Evolutionary conservation across 2,329 filamentous ascomycete genomes (phyloP).

Genomic region (Cryphonectria japonica): DNA sequence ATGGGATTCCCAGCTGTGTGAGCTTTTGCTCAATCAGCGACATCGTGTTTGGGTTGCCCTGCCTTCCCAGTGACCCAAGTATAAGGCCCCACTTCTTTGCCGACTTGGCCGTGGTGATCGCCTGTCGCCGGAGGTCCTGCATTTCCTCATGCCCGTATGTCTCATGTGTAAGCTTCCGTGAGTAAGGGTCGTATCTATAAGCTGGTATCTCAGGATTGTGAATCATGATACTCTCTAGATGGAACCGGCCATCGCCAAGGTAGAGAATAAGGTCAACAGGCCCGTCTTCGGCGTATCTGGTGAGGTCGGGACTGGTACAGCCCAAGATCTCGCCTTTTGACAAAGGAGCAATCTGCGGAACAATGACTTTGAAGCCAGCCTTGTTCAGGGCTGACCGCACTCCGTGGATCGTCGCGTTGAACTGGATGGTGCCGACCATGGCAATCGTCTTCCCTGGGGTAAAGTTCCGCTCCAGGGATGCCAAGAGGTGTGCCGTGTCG

Average conservation of each 20-base stretch:
- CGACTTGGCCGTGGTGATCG: slow-evolving; percentile 73
- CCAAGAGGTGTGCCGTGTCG: slow-evolving; percentile 83
- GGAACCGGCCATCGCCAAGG: slow-evolving; percentile 89
- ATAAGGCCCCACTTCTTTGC: slow-evolving; percentile 95
- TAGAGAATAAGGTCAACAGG: slow-evolving; percentile 80
- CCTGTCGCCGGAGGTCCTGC: slow-evolving; percentile 75
- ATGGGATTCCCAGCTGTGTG: slow-evolving; percentile 72
- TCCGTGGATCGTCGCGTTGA: slow-evolving; percentile 95
- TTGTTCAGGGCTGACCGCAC: slow-evolving; percentile 76
- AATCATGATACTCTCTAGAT: slow-evolving; percentile 98
- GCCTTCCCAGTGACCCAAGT: slow-evolving; percentile 85
- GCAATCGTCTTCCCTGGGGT: slow-evolving; percentile 83
- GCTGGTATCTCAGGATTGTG: slow-evolving; percentile 91
- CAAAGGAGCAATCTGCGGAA: slow-evolving; percentile 90
- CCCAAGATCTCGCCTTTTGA: slow-evolving; percentile 96
- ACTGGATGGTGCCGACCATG: slow-evolving; percentile 95
- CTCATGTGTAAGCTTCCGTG: slow-evolving; percentile 86
- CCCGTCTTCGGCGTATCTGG: slow-evolving; percentile 31
- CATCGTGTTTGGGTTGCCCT: slow-evolving; percentile 95
- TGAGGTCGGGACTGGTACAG: slow-evolving; percentile 79
- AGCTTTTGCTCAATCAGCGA: slow-evolving; percentile 81
- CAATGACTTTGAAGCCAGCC: slow-evolving; percentile 81
- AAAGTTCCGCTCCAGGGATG: slow-evolving; percentile 88
- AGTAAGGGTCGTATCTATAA: slow-evolving; percentile 97
- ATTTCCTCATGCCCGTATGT: slow-evolving; percentile 92